Percentiles rank a stretch among this genome's conserved stretches.
These are phyloP conservation scores for Chaetomium cochliodes DNA, from an alignment of 495 filamentous ascomycete species.

Conservation along the genomic window DNA sequence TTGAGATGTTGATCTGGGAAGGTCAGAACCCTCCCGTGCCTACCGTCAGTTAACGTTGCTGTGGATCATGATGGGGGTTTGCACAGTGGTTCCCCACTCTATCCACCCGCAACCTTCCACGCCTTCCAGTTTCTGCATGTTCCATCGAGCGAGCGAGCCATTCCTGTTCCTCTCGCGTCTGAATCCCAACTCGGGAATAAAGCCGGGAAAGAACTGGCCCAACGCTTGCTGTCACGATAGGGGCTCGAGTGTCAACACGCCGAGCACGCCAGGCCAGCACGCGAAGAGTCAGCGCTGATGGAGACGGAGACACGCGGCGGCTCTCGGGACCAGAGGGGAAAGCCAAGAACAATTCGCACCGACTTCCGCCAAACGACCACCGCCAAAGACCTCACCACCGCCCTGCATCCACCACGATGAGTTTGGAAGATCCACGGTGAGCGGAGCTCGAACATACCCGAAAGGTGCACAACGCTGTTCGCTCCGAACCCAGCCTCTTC, in stretches of 20 bases:
- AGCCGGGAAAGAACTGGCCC: background rate
- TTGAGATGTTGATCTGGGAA: background rate
- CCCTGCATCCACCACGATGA: background rate
- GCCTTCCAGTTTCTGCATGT: constrained; percentile 10
- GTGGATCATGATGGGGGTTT: background rate
- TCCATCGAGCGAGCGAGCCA: constrained; percentile 6
- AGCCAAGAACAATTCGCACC: background rate
- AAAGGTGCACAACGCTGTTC: constrained; percentile 14
- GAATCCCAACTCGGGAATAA: constrained; percentile 15
- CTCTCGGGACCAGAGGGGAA: background rate
- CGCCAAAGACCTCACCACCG: too few relatives aligned
- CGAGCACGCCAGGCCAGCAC: background rate
- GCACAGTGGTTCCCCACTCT: constrained; percentile 5
- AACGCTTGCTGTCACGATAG: too few relatives aligned
- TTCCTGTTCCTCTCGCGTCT: constrained; percentile 16
- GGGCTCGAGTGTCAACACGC: too few relatives aligned
- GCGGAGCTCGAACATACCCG: constrained; percentile 12
- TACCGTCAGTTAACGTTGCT: background rate
- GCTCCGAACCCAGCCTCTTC: constrained; percentile 12
- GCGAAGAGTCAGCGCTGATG: background rate
- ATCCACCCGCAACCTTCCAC: background rate
- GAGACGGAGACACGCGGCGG: constrained; percentile 1
- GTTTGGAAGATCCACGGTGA: constrained; percentile 12
- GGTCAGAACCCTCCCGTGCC: background rate
- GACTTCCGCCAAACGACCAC: background rate